Evolutionary conservation across 192 early-diverging fungal species (phyloP), one percentile per base, ranked within the genome.

Genomic region (Rhizophagus sp.): DNA sequence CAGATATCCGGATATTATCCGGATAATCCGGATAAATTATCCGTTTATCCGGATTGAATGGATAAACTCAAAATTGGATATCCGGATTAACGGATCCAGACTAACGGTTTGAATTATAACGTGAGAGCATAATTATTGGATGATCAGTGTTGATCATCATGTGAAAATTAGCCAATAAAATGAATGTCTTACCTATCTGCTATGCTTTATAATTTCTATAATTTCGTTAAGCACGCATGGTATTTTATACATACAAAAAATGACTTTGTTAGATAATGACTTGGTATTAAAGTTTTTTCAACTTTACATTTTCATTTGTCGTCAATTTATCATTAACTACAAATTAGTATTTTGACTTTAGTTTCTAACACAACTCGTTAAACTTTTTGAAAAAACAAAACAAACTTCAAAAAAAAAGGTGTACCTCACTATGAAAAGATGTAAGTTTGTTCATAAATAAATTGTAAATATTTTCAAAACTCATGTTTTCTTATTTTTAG

Each of bases 361-460:
- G 86, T 87, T 87, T 67, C 81, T 87, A 19, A 82, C 81, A 4
- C 81, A 73, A 65, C 81, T 87, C 34, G 75, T 66, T 1, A 64
- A 77, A 63, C 75, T 82, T 9, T 87, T 84, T 75, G 81, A 87
- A 69, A 76, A 80, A n/a, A 52, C 81, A 22, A 84, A 88, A 57
- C 4, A 57, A 6, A 57, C 12, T 44, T 80, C 86, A 34, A 76
- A 64, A 41, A 47, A 47, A n/a, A 87, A 83, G 6, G 83, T 87
- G n/a, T 88, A 85, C 22, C 72, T 87, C 24, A 87, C 86, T 19
- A 87, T 85, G 86, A 87, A 87, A 72, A 83, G 86, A 82, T 79
- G 86, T 87, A 82, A 69, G 33, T 39, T 70, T 7, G 13, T 19
- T 57, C 75, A 25, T 67, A n/a, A 78, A 36, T 22, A 13, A 61